These are phyloP conservation scores for Boletellus deceptivus DNA, from an alignment of 1,284 basidiomycete genomes.

Conservation along the genomic window DNA sequence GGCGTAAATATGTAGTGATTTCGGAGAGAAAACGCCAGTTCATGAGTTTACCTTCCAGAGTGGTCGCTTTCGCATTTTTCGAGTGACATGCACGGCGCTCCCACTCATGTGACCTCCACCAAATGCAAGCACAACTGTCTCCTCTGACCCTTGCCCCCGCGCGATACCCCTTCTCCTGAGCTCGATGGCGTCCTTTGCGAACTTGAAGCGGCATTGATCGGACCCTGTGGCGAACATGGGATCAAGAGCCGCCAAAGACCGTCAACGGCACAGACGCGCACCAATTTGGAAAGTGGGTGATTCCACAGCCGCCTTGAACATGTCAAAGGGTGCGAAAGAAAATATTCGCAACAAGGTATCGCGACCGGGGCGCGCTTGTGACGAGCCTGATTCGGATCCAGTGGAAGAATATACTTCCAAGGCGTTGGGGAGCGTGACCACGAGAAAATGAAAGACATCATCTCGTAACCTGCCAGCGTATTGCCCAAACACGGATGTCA, in stretches of 20 bases:
- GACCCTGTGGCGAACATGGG: slow-evolving; percentile 47
- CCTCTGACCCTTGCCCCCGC: slow-evolving; percentile 63
- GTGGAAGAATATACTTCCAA: slow-evolving; percentile 48
- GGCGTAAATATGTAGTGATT: slow-evolving; percentile 27
- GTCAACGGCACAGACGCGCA: slow-evolving; percentile 37
- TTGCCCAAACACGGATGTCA: slow-evolving; percentile 64
- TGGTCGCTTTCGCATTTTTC: slow-evolving; percentile 78
- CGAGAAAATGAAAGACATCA: slow-evolving; percentile 75
- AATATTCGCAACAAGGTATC: slow-evolving; percentile 70
- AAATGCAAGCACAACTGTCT: slow-evolving; percentile 85
- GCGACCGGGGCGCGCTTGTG: slow-evolving; percentile 47
- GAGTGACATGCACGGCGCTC: slow-evolving; percentile 80
- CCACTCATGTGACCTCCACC: slow-evolving; percentile 65
- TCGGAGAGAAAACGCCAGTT: slow-evolving; percentile 18
- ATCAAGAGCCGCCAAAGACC: slow-evolving; percentile 9
- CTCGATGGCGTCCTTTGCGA: slow-evolving; percentile 85
- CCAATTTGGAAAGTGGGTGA: slow-evolving; percentile 75
- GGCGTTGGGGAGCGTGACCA: slow-evolving; percentile 65
- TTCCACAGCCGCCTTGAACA: slow-evolving; percentile 78
- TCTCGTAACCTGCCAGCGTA: slow-evolving; percentile 68
- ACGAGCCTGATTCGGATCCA: slow-evolving; percentile 36
- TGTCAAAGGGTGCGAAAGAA: slow-evolving; percentile 74
- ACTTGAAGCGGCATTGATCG: slow-evolving; percentile 83
- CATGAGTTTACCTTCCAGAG: slow-evolving; percentile 83
- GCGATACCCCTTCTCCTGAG: slow-evolving; percentile 68